phyloP scores from a whole-genome alignment of 2,329 filamentous ascomycete species.

The Calonectria henricotiae region DNA sequence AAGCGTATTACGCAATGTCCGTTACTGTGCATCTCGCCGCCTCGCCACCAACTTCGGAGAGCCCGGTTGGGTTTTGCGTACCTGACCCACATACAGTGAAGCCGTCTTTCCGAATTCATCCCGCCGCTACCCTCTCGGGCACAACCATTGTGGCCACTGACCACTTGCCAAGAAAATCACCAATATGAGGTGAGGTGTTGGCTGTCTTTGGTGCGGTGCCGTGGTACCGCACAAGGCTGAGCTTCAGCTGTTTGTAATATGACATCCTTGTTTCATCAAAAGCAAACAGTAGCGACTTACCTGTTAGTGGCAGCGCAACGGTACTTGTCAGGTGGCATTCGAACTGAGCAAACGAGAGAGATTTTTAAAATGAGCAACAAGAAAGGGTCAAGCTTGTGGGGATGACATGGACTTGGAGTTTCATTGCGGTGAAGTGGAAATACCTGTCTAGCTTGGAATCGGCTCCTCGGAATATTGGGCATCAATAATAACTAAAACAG shows the following conservation, averaged over 20 bases:
- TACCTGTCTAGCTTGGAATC: neutral
- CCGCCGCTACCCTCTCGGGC: conserved; percentile 24
- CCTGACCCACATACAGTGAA: conserved; percentile 6
- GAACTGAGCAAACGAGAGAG: neutral
- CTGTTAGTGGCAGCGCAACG: conserved; percentile 3
- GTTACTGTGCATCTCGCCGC: conserved; percentile 12
- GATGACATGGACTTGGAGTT: neutral
- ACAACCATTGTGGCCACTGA: neutral
- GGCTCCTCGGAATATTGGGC: too few species aligned
- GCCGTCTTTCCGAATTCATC: conserved; percentile 13
- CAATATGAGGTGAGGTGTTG: neutral
- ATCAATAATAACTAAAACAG: too few species aligned
- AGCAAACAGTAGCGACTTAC: neutral
- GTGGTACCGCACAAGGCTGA: conserved; percentile 15
- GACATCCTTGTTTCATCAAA: neutral
- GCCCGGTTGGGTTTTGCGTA: conserved; percentile 22
- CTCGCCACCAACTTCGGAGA: conserved; percentile 32
- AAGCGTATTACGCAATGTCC: conserved; percentile 18
- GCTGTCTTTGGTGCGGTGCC: neutral
- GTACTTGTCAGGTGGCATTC: neutral
- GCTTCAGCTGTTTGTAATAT: neutral
- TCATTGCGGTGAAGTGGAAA: neutral
- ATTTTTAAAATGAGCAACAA: neutral
- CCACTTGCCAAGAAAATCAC: conserved; percentile 4
- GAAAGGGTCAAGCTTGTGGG: neutral